Percentiles rank a stretch among this genome's conserved stretches.
Conservation (phyloP, 257 asterid genomes). For the Nicotiana undulata region DNA sequence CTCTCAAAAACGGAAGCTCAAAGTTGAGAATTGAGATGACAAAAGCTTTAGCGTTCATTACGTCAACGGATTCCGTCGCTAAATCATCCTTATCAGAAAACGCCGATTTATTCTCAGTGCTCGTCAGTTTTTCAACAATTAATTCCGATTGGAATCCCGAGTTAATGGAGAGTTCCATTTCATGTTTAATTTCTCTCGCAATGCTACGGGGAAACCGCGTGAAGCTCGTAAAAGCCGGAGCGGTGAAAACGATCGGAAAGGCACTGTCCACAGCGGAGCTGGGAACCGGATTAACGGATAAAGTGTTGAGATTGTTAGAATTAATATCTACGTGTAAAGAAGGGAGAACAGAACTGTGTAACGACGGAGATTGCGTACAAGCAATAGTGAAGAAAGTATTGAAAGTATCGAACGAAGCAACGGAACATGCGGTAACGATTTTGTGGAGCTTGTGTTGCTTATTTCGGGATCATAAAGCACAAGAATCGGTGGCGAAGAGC, state of each 20-base stretch:
- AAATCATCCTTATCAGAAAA: slow-evolving; percentile 27
- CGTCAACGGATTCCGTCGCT: slow-evolving; percentile 12
- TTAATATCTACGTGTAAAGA: slow-evolving; percentile 49
- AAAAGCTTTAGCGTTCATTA: slow-evolving; percentile 28
- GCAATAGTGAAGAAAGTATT: slow-evolving; percentile 50
- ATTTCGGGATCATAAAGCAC: slow-evolving; percentile 55
- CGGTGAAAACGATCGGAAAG: slow-evolving; percentile 35
- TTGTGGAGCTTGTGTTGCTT: slow-evolving; percentile 73
- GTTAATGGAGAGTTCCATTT: slow-evolving; percentile 34
- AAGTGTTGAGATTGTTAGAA: slow-evolving; percentile 46
- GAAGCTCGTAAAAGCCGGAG: slow-evolving; percentile 43
- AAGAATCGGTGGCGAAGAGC: slow-evolving; percentile 38
- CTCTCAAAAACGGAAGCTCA: slow-evolving; percentile 29
- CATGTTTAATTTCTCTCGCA: slow-evolving; percentile 33
- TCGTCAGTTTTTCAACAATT: slow-evolving; percentile 27
- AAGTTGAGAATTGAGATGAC: slow-evolving; percentile 31
- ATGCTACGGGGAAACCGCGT: slow-evolving; percentile 27
- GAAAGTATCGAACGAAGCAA: slow-evolving; percentile 58
- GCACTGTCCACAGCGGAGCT: slow-evolving; percentile 42
- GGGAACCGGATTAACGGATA: slow-evolving; percentile 31
- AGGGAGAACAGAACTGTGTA: slow-evolving; percentile 53
- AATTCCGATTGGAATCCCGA: slow-evolving; percentile 23
- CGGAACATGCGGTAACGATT: slow-evolving; percentile 67
- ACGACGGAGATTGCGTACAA: slow-evolving; percentile 30
- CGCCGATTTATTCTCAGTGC: slow-evolving; percentile 31